Evolutionary conservation across 805 yeast species (phyloP), one percentile per base, ranked within the genome.

Genomic region (Candida awuae): DNA sequence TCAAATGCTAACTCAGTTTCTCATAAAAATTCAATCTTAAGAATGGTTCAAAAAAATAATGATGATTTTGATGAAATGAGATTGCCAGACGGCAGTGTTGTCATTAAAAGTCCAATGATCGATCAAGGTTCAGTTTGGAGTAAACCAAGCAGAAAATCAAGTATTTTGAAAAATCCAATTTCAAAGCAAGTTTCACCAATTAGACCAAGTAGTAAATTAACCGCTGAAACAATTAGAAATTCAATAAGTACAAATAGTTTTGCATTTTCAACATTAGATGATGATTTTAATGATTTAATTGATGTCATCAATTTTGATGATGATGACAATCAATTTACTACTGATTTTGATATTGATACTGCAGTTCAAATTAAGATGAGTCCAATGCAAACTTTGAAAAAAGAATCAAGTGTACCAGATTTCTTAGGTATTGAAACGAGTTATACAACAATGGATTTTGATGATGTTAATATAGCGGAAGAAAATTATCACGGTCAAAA

Each of bases 71-170:
- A 46, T 22, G 52, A 55, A 15, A 28, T 51, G 9, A 32, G 54
- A 3, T 50, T 50, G 6, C 34, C 54, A 1, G 65, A 61, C 48
- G 80, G 79, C 6, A 71, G 71, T 73, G 54, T 62, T 34, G 61
- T 74, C n/a, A 63, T 67, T 25, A 51, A 52, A 34, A 43, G 45
- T 25, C 47, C 49, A 13, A 31, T 34, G 7, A 8, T 43, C 9
- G 36, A 42, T 7, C 40, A 35, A 15, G 16, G 18, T 26, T 27
- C 32, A 10, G 3, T 34, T 10, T 34, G 26, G 29, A 34, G 38
- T 29, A 34, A 28, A 17, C 13, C 26, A 6, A 40, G 40, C n/a
- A 33, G 42, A 28, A 37, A 29, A 13, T 19, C 36, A 8, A 44
- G 46, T 26, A 50, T 47, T 22, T 35, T 50, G 28, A 49, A 50